These are phyloP conservation scores for Ogataea salicorniae DNA, from an alignment of 805 yeast genomes.

Conservation along the genomic window DNA sequence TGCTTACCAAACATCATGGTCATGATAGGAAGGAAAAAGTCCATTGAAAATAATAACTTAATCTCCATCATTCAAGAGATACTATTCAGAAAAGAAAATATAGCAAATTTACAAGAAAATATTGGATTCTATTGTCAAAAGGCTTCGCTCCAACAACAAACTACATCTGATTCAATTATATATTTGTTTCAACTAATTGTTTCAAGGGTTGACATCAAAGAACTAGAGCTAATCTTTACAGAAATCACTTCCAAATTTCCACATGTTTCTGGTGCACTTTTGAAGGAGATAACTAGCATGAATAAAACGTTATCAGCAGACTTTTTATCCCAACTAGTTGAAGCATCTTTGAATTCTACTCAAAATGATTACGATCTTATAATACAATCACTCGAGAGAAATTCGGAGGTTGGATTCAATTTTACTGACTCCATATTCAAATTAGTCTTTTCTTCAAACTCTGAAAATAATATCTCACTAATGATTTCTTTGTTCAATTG, in stretches of 20 bases:
- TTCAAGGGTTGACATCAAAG: constrained; percentile 30
- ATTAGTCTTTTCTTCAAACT: background rate
- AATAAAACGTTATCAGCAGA: constrained; percentile 50
- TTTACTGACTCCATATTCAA: constrained; percentile 33
- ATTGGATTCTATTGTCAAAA: constrained; percentile 28
- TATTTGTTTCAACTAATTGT: constrained; percentile 29
- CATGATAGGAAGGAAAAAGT: constrained; percentile 1
- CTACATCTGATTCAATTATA: constrained; percentile 22
- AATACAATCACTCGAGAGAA: constrained; percentile 43
- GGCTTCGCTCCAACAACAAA: constrained; percentile 9
- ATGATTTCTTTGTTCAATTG: constrained; percentile 29
- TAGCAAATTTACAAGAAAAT: constrained; percentile 25
- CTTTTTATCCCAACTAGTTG: constrained; percentile 41
- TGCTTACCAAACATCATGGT: constrained; percentile 21
- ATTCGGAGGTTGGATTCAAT: constrained; percentile 53
- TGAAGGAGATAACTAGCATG: constrained; percentile 41
- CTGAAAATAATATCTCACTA: background rate
- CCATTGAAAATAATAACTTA: background rate
- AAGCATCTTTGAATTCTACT: constrained; percentile 21
- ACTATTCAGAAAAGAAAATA: constrained; percentile 24
- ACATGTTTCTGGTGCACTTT: constrained; percentile 35
- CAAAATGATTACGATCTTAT: constrained; percentile 39
- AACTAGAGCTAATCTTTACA: constrained; percentile 47
- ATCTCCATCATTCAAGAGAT: constrained; percentile 22
- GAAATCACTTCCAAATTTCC: constrained; percentile 36